Conservation (phyloP, 176 grass and related monocot species). For the Aegilops tauschii region DNA sequence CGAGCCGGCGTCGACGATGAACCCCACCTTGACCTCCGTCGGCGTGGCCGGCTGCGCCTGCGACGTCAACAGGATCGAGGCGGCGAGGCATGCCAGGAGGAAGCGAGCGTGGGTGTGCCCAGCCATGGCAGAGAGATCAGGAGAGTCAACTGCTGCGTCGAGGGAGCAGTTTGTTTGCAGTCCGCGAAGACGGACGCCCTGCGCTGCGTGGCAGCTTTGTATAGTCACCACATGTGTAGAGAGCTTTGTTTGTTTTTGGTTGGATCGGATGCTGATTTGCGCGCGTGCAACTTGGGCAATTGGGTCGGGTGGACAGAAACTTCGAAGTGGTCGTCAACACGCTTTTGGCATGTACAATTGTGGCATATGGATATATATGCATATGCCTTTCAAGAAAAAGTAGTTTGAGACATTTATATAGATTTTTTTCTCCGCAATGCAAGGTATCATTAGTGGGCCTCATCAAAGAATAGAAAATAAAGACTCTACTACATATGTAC, state of each 20-base stretch:
- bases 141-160: neutral
- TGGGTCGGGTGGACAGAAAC: neutral
- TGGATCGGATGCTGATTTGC: neutral
- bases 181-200: neutral
- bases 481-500: too few relatives aligned
- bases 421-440: too few relatives aligned
- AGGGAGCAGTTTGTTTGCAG: neutral
- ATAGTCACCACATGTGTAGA: neutral
- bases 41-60: neutral
- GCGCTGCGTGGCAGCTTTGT: constrained; percentile 2
- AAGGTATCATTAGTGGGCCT: too few relatives aligned
- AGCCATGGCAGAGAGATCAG: constrained; percentile 22
- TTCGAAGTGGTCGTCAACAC: neutral
- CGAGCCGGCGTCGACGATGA: constrained; percentile 52
- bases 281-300: neutral
- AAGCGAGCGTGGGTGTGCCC: neutral
- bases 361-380: too few relatives aligned
- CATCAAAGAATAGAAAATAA: too few relatives aligned
- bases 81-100: neutral
- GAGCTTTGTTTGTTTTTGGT: neutral
- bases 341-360: too few relatives aligned
- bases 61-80: neutral
- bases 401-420: too few relatives aligned
- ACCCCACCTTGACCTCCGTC: constrained; percentile 40
- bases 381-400: too few relatives aligned